Evolutionary conservation across 805 yeast genomes (phyloP).

Genomic region (Zygotorulaspora florentina): DNA sequence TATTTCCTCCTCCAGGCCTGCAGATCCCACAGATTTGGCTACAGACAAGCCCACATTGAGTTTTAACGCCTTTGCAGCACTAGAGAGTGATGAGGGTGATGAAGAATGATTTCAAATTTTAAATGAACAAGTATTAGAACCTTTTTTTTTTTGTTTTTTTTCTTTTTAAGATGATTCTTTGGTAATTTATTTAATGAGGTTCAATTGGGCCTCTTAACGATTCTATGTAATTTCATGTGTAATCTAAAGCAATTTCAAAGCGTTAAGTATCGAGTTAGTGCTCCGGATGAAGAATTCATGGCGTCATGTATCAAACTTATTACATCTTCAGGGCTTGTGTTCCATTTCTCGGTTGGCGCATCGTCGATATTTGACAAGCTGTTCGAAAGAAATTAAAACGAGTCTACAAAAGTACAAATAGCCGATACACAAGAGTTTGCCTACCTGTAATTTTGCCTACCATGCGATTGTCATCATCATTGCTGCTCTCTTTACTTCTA

Average conservation of each 20-base stretch:
- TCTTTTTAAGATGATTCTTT: slow-evolving; percentile 6
- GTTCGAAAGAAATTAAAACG: slow-evolving; percentile 2
- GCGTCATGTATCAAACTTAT: too few species aligned
- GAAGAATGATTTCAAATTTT: slow-evolving; percentile 29
- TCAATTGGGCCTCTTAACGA: background rate
- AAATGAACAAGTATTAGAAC: slow-evolving; percentile 1
- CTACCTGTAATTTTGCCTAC: background rate
- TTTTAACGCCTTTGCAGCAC: slow-evolving; percentile 80
- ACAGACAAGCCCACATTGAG: slow-evolving; percentile 62
- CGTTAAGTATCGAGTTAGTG: background rate
- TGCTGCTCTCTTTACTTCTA: slow-evolving; percentile 7
- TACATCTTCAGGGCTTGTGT: too few species aligned
- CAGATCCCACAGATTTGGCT: slow-evolving; percentile 65
- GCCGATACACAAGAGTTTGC: background rate
- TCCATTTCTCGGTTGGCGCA: background rate
- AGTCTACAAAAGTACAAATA: background rate
- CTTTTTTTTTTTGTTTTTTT: slow-evolving; percentile 2
- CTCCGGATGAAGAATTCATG: too few species aligned
- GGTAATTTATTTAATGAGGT: background rate
- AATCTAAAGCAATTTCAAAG: slow-evolving; percentile 1
- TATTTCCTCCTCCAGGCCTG: slow-evolving; percentile 69
- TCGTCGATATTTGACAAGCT: slow-evolving; percentile 3
- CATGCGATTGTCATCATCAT: slow-evolving; percentile 7
- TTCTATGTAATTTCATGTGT: background rate
- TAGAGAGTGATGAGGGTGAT: slow-evolving; percentile 55